Conservation (phyloP, 768 basidiomycete species). For the Porphyrellus cyaneotinctus region DNA sequence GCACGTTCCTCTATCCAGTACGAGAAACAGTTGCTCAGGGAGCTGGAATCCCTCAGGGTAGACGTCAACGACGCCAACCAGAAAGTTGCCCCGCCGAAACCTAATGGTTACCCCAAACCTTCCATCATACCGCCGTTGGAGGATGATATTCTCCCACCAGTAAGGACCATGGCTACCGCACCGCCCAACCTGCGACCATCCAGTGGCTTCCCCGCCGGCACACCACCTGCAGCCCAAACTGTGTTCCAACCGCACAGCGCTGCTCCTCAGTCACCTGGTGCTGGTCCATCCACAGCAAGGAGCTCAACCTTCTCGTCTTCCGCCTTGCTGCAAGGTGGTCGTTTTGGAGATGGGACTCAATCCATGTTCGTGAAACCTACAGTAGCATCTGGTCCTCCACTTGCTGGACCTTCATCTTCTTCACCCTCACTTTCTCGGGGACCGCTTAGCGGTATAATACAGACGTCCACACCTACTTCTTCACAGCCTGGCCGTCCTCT, state of each 20-base stretch:
- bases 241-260: constrained; percentile 29
- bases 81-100: constrained; percentile 45
- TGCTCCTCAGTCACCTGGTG: constrained; percentile 47
- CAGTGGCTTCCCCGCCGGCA: constrained; percentile 17
- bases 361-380: constrained; percentile 71
- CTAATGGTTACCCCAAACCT: constrained; percentile 57
- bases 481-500: constrained; percentile 18
- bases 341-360: constrained; percentile 69
- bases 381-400: constrained; percentile 34
- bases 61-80: constrained; percentile 71
- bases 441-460: constrained; percentile 11
- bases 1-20: constrained; percentile 89
- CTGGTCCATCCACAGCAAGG: constrained; percentile 47
- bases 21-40: constrained; percentile 82
- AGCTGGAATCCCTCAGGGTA: constrained; percentile 77
- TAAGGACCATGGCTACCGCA: constrained; percentile 18
- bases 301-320: constrained; percentile 23
- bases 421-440: constrained; percentile 30
- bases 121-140: constrained; percentile 60
- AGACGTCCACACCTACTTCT: constrained; percentile 4
- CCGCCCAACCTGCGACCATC: constrained; percentile 20
- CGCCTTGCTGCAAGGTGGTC: constrained; percentile 58
- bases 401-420: constrained; percentile 34
- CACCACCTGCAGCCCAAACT: constrained; percentile 18
- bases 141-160: constrained; percentile 43